Conservation (phyloP, 176 grass and related monocot genomes). For the Lolium perenne region DNA sequence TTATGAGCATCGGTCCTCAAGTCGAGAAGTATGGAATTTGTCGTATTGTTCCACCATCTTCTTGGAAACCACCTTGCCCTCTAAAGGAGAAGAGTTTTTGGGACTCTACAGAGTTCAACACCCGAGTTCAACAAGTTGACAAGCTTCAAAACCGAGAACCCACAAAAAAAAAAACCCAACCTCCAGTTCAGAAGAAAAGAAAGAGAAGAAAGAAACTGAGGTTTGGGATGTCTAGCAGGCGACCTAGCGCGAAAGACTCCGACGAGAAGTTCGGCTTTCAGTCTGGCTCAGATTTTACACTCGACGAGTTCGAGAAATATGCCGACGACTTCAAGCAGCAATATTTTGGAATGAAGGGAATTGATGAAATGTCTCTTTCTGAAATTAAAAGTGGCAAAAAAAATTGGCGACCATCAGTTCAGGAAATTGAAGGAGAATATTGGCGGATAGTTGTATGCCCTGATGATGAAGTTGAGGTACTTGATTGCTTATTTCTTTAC, state of each 20-base stretch:
- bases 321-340: slow-evolving; percentile 75
- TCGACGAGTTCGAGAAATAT: slow-evolving; percentile 67
- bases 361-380: slow-evolving; percentile 55
- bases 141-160: slow-evolving; percentile 96
- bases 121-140: slow-evolving; percentile 92
- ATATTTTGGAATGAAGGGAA: slow-evolving; percentile 75
- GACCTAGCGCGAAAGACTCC: slow-evolving; percentile 51
- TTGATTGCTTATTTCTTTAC: neutral
- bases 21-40: slow-evolving; percentile 94
- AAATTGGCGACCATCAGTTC: slow-evolving; percentile 66
- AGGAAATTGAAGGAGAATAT: slow-evolving; percentile 98
- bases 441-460: slow-evolving; percentile 88
- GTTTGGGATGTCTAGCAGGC: slow-evolving; percentile 84
- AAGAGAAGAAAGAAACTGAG: slow-evolving; percentile 81
- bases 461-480: slow-evolving; percentile 91
- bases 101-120: slow-evolving; percentile 70
- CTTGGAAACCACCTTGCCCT: slow-evolving; percentile 74
- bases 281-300: slow-evolving; percentile 87
- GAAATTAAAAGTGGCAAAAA: slow-evolving; percentile 57
- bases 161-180: slow-evolving; percentile 62
- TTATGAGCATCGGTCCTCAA: slow-evolving; percentile 63
- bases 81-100: slow-evolving; percentile 84
- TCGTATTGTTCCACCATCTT: slow-evolving; percentile 80
- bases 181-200: slow-evolving; percentile 68
- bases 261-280: slow-evolving; percentile 98